Percentiles rank a stretch among this genome's conserved stretches.
These are phyloP conservation scores for Eucalyptus decipiens DNA, from an alignment of 345 rosid species.

Conservation along the genomic window DNA sequence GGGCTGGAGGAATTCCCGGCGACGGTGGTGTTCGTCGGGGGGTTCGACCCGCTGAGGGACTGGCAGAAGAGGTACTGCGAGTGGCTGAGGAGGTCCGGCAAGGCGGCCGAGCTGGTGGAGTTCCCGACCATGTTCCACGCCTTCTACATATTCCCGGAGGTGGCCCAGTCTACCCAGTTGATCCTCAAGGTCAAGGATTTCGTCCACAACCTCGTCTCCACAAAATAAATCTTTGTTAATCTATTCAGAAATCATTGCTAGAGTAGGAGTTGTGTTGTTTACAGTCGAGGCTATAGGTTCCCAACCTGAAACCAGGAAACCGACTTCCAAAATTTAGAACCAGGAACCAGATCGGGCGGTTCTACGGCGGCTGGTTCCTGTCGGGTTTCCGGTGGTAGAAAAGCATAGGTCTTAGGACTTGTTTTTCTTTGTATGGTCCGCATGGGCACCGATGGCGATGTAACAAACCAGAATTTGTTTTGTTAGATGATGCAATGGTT, in stretches of 20 bases:
- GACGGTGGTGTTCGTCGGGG: slow-evolving; percentile 34
- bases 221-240: neutral
- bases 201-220: neutral
- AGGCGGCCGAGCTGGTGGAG: slow-evolving; percentile 45
- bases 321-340: no score
- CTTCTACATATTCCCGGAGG: slow-evolving; percentile 65
- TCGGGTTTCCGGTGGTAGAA: neutral
- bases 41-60: slow-evolving; percentile 72
- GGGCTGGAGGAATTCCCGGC: slow-evolving; percentile 39
- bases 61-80: slow-evolving; percentile 63
- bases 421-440: neutral
- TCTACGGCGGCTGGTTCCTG: neutral
- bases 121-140: slow-evolving; percentile 72
- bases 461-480: neutral
- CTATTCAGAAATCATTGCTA: neutral
- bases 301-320: neutral
- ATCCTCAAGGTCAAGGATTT: slow-evolving; percentile 44
- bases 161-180: slow-evolving; percentile 34
- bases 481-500: neutral
- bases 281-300: neutral
- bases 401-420: neutral
- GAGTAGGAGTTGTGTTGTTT: neutral
- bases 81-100: slow-evolving; percentile 64
- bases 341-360: neutral
- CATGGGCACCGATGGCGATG: neutral